Base-by-base conservation (phyloP, 1,139 yeast species). In the Suhomyces anneliseae region DNA sequence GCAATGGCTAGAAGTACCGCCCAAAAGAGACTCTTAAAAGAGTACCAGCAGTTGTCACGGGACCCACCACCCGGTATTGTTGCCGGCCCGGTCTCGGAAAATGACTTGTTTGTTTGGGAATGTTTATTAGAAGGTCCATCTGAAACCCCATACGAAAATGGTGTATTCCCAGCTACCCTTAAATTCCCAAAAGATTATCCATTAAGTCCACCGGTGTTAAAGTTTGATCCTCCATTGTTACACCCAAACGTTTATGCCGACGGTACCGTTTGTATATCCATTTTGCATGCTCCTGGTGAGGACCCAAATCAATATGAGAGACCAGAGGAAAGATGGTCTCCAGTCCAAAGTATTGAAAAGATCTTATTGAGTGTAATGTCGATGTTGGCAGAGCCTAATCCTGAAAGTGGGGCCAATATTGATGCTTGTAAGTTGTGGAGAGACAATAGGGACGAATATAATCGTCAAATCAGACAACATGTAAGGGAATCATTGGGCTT, bases 251-350 rank as follows among this genome's bases (percentile, higher is more conserved):
- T 93, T 47, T 93, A 92, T 64, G 83, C 89, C 46, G 96, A 92
- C 64, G 99, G 99, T 2, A 90, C 89, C 27, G 99, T 93, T 7
- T 93, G 99, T 67, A 93, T 93, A 46, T 90, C 97, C 26, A 93
- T 93, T 50, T 74, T 93, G 54, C 99, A 93, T 64, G 83, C 97
- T 2, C 96, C 98, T 0, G 99, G 99, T 10, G 96, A 92, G 59
- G 99, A 93, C 66, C 98, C 99, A 27, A 83, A 90, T 65, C 92
- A 87, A 76, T 93, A 93, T 68, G 99, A 93, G 65, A 69, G 89
- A 33, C 96, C 98, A 0, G 95, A 92, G 54, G 99, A 93, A 68
- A 76, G 99, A 54, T 93, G 99, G 99, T 87, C 96, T 7, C 99
- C 99, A 0, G 93, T 93, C 39, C 99, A 93, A 65, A 88, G 96